Conservation (phyloP, 495 filamentous ascomycete species). For the Tuber magnatum region DNA sequence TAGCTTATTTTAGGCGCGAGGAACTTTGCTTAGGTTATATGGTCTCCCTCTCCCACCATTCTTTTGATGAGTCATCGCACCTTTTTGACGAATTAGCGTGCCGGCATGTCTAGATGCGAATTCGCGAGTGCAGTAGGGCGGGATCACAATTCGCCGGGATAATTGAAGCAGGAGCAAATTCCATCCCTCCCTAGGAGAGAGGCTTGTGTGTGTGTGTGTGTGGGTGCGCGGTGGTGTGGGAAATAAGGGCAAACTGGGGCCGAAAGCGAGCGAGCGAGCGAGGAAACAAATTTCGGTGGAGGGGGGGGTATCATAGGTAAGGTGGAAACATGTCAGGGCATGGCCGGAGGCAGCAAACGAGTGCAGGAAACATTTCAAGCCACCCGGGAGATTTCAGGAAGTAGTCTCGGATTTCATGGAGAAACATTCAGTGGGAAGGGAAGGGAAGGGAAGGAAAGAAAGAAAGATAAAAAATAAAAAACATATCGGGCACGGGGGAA, state of each 20-base stretch:
- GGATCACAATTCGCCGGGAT: background rate
- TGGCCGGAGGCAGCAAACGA: background rate
- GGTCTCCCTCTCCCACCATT: background rate
- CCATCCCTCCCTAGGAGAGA: background rate
- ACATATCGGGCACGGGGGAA: background rate
- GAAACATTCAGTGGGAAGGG: background rate
- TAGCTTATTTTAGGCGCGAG: background rate
- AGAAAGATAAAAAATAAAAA: too few relatives aligned
- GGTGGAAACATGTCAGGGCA: background rate
- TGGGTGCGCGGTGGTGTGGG: background rate
- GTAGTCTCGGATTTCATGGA: background rate
- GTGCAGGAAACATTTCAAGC: background rate
- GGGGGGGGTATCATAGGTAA: too few relatives aligned
- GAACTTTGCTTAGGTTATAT: background rate
- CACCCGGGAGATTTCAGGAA: background rate
- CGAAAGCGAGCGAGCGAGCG: background rate
- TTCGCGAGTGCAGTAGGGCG: too few relatives aligned
- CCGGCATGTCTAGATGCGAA: too few relatives aligned
- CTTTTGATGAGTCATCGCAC: background rate
- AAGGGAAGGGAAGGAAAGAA: too few relatives aligned
- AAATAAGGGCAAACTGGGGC: background rate
- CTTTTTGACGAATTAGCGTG: background rate
- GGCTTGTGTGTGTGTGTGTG: background rate
- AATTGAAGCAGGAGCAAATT: background rate
- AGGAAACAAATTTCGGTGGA: background rate